A percentile compares a stretch with the other conserved stretches of the same genome.
Conservation (phyloP, 2,329 filamentous ascomycete genomes). For the Didymella segeticola region DNA sequence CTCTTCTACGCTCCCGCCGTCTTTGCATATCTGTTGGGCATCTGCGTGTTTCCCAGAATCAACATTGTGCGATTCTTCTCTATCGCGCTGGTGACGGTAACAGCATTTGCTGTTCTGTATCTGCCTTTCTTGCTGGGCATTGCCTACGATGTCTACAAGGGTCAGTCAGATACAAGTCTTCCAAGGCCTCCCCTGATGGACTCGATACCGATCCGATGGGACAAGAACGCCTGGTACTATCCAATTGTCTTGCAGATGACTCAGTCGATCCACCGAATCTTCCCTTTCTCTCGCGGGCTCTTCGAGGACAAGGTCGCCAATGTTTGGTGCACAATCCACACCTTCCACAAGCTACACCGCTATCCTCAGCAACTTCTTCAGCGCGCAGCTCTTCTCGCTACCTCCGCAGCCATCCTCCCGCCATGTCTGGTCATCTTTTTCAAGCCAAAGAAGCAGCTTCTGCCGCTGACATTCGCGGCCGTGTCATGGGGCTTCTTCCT, state of each 20-base stretch:
- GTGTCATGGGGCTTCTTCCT: slow-evolving; percentile 97
- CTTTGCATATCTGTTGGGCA: slow-evolving; percentile 88
- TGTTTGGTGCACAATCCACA: slow-evolving; percentile 93
- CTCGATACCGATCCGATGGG: slow-evolving; percentile 62
- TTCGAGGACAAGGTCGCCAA: slow-evolving; percentile 99
- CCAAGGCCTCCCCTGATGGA: slow-evolving; percentile 69
- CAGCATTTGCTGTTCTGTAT: slow-evolving; percentile 77
- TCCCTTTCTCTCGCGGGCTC: slow-evolving; percentile 92
- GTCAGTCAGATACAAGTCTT: slow-evolving; percentile 65
- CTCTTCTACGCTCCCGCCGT: slow-evolving; percentile 94
- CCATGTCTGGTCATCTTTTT: slow-evolving; percentile 82
- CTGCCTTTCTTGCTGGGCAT: slow-evolving; percentile 77
- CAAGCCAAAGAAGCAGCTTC: slow-evolving; percentile 75
- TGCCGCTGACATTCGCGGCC: slow-evolving; percentile 81
- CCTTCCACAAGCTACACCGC: slow-evolving; percentile 82
- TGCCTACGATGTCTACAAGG: slow-evolving; percentile 70
- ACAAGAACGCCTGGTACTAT: slow-evolving; percentile 73
- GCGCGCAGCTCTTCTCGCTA: slow-evolving; percentile 75
- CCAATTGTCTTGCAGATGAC: slow-evolving; percentile 77
- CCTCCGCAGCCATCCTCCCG: slow-evolving; percentile 76
- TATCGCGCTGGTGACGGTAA: slow-evolving; percentile 75
- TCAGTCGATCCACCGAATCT: slow-evolving; percentile 89
- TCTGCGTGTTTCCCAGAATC: slow-evolving; percentile 78
- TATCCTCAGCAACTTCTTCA: slow-evolving; percentile 78
- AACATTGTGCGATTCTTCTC: slow-evolving; percentile 72